Conservation (phyloP, 306 rosid genomes). For the Calophaca sinica region DNA sequence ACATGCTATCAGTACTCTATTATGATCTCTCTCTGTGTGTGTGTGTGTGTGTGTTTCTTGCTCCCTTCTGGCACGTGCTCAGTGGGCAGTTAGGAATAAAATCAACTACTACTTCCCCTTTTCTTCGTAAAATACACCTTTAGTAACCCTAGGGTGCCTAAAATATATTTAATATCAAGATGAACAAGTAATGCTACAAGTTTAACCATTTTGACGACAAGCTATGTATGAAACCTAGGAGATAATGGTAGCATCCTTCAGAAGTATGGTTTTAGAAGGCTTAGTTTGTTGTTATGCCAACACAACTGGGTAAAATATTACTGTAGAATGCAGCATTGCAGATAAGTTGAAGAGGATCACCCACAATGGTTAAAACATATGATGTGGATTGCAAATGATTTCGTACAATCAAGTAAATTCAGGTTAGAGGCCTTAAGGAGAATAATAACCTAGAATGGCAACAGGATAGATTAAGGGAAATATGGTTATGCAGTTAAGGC, state of each 20-base stretch:
- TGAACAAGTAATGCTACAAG: constrained; percentile 4
- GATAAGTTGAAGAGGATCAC: not conserved
- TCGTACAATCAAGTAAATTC: not conserved
- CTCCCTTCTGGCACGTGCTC: too few species aligned
- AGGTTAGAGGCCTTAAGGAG: not conserved
- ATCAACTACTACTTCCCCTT: too few species aligned
- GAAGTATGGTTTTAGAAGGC: constrained; percentile 12
- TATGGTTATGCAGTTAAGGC: not conserved
- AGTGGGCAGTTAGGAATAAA: too few species aligned
- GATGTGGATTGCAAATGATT: not conserved
- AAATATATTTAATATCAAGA: constrained; percentile 22
- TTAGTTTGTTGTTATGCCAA: constrained; percentile 1
- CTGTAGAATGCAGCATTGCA: not conserved
- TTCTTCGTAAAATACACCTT: not conserved
- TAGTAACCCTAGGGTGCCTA: not conserved
- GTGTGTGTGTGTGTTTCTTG: too few species aligned
- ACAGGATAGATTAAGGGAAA: not conserved
- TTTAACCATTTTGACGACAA: not conserved
- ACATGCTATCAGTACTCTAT: too few species aligned
- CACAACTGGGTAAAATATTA: constrained; percentile 10
- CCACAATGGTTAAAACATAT: not conserved
- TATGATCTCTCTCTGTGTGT: too few species aligned
- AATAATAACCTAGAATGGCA: not conserved
- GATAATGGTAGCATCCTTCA: not conserved
- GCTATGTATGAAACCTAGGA: not conserved